Conservation (phyloP, 495 filamentous ascomycete species). For the Astrothelium subdiscretum region DNA sequence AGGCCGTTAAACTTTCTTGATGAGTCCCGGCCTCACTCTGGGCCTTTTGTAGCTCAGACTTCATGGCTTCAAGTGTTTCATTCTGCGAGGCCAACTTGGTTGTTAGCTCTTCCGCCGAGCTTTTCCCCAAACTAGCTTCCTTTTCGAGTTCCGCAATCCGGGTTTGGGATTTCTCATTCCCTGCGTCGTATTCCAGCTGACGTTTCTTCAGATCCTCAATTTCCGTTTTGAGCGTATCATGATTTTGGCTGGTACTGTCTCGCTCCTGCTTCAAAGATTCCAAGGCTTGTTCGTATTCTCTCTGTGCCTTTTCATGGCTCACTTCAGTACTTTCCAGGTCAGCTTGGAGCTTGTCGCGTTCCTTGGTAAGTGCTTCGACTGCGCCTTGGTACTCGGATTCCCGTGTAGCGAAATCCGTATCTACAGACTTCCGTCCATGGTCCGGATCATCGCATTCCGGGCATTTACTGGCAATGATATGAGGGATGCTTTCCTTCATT, state of each 20-base stretch:
- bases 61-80: background rate
- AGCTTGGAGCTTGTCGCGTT: background rate
- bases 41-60: background rate
- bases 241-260: background rate
- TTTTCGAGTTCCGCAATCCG: background rate
- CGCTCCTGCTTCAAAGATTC: background rate
- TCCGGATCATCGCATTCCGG: background rate
- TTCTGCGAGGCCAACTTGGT: background rate
- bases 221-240: background rate
- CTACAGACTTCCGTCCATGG: background rate
- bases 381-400: background rate
- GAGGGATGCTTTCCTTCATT: background rate
- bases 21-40: background rate
- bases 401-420: background rate
- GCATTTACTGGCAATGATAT: background rate
- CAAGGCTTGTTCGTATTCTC: background rate
- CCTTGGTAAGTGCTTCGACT: background rate
- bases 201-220: background rate
- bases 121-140: background rate
- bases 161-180: background rate
- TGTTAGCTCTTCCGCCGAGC: background rate
- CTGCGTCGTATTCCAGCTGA: background rate
- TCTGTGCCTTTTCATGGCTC: background rate
- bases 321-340: background rate
- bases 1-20: background rate